Conservation (phyloP, 1,139 yeast species). For the Saccharomyces hybrid region DNA sequence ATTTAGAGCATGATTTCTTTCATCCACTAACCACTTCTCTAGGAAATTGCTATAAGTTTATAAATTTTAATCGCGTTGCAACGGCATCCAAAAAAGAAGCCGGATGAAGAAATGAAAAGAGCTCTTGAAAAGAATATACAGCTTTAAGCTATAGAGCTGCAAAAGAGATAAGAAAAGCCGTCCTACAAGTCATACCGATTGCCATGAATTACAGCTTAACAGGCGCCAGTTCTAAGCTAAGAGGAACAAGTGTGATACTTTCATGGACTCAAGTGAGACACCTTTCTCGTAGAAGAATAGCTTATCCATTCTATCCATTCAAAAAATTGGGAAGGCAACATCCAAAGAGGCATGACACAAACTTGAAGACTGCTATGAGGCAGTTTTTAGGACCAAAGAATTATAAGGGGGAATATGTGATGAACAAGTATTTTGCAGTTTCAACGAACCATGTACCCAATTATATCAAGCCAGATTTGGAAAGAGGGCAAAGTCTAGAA, state of each 20-base stretch:
- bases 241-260: not conserved
- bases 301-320: slow-evolving; percentile 42
- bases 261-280: slow-evolving; percentile 29
- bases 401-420: slow-evolving; percentile 70
- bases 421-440: slow-evolving; percentile 69
- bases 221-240: not conserved
- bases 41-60: not conserved
- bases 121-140: not conserved
- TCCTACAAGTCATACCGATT: not conserved
- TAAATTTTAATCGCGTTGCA: not conserved
- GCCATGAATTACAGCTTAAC: not conserved
- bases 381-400: slow-evolving; percentile 75
- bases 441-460: slow-evolving; percentile 68
- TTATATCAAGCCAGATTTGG: slow-evolving; percentile 57
- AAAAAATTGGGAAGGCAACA: slow-evolving; percentile 38
- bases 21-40: not conserved
- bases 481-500: slow-evolving; percentile 37
- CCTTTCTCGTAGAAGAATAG: slow-evolving; percentile 39
- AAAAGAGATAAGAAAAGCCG: not conserved
- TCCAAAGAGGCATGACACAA: slow-evolving; percentile 38
- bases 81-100: not conserved
- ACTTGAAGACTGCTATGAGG: slow-evolving; percentile 30
- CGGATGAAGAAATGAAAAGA: not conserved
- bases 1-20: not conserved
- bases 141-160: not conserved